Conservation (phyloP, 2,329 filamentous ascomycete genomes). For the Aspergillus phoenicis region DNA sequence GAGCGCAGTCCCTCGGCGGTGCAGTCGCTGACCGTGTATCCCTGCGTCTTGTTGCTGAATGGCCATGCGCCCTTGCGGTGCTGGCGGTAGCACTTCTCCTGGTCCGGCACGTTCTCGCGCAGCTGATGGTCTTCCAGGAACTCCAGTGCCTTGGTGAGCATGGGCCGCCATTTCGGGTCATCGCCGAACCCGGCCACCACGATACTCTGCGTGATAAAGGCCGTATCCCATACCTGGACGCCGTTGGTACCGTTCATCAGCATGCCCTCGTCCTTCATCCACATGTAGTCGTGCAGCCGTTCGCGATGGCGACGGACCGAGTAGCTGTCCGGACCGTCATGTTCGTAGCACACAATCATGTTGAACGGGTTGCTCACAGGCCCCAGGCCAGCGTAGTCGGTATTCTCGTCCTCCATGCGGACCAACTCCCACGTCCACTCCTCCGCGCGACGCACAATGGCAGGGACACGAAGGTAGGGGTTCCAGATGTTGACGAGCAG, state of each 20-base stretch:
- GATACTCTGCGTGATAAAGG: constrained; percentile 82
- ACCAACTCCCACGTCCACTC: constrained; percentile 81
- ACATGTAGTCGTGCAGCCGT: constrained; percentile 80
- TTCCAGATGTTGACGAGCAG: constrained; percentile 77
- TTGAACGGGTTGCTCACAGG: constrained; percentile 93
- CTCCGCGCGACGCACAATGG: constrained; percentile 71
- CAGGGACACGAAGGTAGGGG: constrained; percentile 70
- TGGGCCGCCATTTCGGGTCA: constrained; percentile 75
- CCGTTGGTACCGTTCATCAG: constrained; percentile 95
- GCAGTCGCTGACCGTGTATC: constrained; percentile 94
- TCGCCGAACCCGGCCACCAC: constrained; percentile 77
- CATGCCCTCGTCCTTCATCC: constrained; percentile 92
- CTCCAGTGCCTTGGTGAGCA: constrained; percentile 78
- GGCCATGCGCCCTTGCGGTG: constrained; percentile 92
- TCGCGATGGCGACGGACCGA: constrained; percentile 78
- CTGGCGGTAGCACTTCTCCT: constrained; percentile 83
- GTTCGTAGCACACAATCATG: constrained; percentile 79
- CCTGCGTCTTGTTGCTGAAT: constrained; percentile 89
- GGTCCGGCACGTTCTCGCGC: constrained; percentile 75
- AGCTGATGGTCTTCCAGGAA: constrained; percentile 94
- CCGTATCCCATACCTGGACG: constrained; percentile 96
- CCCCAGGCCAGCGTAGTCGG: constrained; percentile 80
- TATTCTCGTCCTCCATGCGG: constrained; percentile 90
- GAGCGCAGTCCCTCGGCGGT: constrained; percentile 88
- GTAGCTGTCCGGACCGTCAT: constrained; percentile 73